Base-by-base conservation (phyloP, 2,329 filamentous ascomycete genomes). In the Fusarium stilboides region DNA sequence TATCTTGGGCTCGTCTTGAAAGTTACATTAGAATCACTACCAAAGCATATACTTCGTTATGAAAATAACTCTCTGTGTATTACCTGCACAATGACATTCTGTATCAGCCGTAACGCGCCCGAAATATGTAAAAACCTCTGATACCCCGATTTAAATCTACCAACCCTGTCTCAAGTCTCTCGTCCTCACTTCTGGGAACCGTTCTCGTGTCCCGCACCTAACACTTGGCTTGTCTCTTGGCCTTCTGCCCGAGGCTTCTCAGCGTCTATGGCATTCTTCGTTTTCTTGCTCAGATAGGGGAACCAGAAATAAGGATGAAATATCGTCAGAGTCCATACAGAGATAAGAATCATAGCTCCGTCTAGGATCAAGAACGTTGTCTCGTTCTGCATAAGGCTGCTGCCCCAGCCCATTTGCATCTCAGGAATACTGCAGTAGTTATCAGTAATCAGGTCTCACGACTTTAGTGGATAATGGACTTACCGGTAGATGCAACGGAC, bases 391-490 rank as follows among this genome's bases (percentile, higher is more conserved):
- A 71, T 71, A 4, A 71, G 69, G 3, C 19, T 28, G 13, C 68
- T 71, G 0, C 69, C 69, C 69, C 69, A 71, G 2, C 69, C 69
- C 69, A 71, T 71, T 4, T 69, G 61, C 68, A 71, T 71, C 9
- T 71, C 69, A 0, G 69, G 69, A 3, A 71, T 65, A 56, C 68
- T 71, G 8, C 54, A 0, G 1, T 3, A 0, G 6, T 1, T 2
- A 14, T 70, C 6, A 69, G 52, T n/a, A 3, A 7, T 12, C 2
- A 19, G 1, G 20, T 20, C 2, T 3, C 3, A n/a, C 6, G 5
- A 2, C 1, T 1, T 31, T 13, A 31, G 10, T 31, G 10, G 12
- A 10, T 13, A 13, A 10, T 4, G 1, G 5, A 17, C 65, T 31
- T 57, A 64, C 69, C 69, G 69, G 6, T 71, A 71, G 12, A 71